Conservation (phyloP, 2,329 filamentous ascomycete genomes). For the Alternaria solani region DNA sequence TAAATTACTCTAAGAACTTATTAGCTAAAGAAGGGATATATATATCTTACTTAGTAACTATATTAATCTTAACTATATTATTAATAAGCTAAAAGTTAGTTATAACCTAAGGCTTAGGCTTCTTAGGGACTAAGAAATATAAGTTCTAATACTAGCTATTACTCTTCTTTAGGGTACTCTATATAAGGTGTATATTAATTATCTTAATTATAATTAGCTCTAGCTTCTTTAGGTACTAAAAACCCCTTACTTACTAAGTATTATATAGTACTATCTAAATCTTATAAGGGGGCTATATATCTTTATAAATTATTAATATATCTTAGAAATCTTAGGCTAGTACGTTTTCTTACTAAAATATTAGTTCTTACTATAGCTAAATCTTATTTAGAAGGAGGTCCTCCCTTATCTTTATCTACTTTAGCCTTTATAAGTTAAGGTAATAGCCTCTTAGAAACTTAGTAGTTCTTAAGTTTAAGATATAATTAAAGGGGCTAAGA, state of each 20-base stretch:
- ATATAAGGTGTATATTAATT: background rate
- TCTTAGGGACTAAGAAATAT: background rate
- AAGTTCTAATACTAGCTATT: conserved; percentile 7
- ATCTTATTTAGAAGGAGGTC: too few relatives aligned
- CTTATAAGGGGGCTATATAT: too few relatives aligned
- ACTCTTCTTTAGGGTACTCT: background rate
- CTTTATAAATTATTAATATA: too few relatives aligned
- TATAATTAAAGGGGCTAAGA: too few relatives aligned
- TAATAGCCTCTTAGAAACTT: too few relatives aligned
- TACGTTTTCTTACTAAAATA: too few relatives aligned
- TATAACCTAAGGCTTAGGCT: background rate
- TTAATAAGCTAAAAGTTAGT: conserved; percentile 3
- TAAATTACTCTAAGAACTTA: background rate
- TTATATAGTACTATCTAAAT: background rate
- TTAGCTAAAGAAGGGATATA: background rate
- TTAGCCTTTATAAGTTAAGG: too few relatives aligned
- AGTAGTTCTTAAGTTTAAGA: too few relatives aligned
- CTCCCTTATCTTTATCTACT: too few relatives aligned
- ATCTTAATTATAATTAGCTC: background rate
- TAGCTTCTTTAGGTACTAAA: background rate
- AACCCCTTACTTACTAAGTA: background rate
- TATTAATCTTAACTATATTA: background rate
- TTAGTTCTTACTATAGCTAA: too few relatives aligned
- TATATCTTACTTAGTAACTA: background rate
- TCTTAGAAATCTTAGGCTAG: too few relatives aligned